Conservation (phyloP, 345 rosid species). For the Psidium guajava region DNA sequence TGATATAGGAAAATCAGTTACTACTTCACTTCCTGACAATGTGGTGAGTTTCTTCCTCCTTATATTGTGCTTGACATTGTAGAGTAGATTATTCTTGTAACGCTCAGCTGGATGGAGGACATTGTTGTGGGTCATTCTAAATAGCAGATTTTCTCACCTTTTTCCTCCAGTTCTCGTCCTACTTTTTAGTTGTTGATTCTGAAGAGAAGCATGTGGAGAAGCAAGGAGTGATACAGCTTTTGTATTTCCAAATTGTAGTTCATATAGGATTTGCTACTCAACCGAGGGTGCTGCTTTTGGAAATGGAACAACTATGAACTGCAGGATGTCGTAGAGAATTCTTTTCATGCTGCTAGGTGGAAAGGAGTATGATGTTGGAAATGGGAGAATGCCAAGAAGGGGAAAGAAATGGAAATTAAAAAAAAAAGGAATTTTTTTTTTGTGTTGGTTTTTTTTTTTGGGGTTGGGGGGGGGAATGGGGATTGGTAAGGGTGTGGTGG, state of each 20-base stretch:
- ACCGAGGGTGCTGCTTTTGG: neutral
- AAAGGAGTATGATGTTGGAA: neutral
- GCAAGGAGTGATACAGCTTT: neutral
- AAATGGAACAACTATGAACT: neutral
- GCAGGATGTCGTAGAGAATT: neutral
- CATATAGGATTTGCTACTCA: neutral
- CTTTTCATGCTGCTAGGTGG: neutral
- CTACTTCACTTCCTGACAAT: conserved; percentile 86
- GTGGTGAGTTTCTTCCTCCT: conserved; percentile 47
- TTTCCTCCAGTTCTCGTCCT: neutral
- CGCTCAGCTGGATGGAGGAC: neutral
- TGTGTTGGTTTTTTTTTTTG: too few relatives aligned
- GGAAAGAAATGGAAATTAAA: neutral
- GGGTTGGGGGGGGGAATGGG: neutral
- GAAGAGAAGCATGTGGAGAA: neutral
- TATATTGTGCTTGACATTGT: neutral
- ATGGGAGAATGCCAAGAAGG: neutral
- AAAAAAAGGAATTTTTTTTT: too few relatives aligned
- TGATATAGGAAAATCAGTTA: conserved; percentile 82
- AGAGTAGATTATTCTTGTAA: neutral
- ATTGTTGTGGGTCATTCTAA: neutral
- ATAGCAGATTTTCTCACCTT: neutral
- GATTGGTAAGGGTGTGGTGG: neutral
- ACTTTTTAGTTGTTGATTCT: neutral
- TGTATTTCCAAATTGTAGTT: neutral